Conservation (phyloP, 441 rosid species). For the Adansonia rubrostipa region DNA sequence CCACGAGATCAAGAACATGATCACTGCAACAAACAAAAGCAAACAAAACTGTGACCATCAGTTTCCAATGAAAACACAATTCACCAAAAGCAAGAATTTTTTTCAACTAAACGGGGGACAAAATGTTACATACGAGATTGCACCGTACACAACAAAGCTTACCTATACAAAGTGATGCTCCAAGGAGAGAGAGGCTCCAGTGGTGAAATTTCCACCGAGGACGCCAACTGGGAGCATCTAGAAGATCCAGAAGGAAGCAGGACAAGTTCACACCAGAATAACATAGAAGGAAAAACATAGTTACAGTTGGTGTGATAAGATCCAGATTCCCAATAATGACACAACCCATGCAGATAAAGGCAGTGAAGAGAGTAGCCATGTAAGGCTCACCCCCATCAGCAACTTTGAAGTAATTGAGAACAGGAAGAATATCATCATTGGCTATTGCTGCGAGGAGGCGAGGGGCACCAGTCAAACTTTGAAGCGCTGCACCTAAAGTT, state of each 20-base stretch:
- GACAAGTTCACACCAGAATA: conserved; percentile 97
- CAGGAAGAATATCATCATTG: conserved; percentile 97
- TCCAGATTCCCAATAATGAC: conserved; percentile 96
- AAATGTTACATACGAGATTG: conserved; percentile 11
- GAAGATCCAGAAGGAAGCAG: conserved; percentile 98
- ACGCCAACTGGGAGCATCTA: conserved; percentile 99
- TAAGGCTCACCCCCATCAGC: conserved; percentile 90
- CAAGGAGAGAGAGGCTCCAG: conserved; percentile 96
- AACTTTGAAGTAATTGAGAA: conserved; percentile 92
- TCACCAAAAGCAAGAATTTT: not conserved
- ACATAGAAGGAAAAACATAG: conserved; percentile 95
- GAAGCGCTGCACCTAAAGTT: conserved; percentile 99
- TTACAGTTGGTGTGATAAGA: conserved; percentile 93
- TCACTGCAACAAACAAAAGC: conserved; percentile 66
- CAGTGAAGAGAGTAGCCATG: conserved; percentile 89
- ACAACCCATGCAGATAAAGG: conserved; percentile 87
- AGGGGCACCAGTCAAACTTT: conserved; percentile 97
- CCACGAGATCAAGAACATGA: conserved; percentile 99
- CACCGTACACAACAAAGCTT: conserved; percentile 27
- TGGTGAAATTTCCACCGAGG: conserved; percentile 99
- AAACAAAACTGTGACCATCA: conserved; percentile 20
- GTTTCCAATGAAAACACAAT: not conserved
- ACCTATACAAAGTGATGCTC: conserved; percentile 94
- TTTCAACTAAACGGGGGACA: not conserved
- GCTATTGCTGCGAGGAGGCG: conserved; percentile 98